phyloP scores from a whole-genome alignment of 257 asterid genomes.

The Solanum stenotomum region DNA sequence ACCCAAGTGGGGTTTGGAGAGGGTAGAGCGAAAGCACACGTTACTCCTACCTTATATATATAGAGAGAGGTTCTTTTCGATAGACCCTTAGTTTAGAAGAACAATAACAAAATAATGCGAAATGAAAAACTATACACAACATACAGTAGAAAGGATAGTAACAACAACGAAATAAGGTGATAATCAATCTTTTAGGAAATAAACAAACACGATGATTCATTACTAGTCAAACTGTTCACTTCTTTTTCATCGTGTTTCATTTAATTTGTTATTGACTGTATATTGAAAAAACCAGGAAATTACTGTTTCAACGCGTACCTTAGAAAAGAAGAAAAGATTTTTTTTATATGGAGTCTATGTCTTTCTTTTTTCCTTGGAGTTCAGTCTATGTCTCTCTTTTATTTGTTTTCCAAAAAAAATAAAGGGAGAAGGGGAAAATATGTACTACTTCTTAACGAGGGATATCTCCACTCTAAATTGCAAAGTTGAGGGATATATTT shows the following conservation, averaged over 20 bases:
- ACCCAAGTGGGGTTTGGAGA: not conserved
- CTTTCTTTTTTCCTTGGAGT: not conserved
- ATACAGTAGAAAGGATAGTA: not conserved
- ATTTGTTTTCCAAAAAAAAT: not conserved
- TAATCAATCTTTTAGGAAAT: not conserved
- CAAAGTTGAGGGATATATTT: not conserved
- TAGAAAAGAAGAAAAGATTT: not conserved
- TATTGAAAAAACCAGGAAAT: not conserved
- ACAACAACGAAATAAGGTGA: not conserved
- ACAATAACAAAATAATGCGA: not conserved
- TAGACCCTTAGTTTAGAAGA: not conserved
- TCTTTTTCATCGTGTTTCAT: not conserved
- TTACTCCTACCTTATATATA: not conserved
- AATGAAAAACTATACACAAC: not conserved
- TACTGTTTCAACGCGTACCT: not conserved
- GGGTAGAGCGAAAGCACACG: not conserved
- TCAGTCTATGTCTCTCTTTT: not conserved
- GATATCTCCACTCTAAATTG: not conserved
- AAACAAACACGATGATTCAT: not conserved
- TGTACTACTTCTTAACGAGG: not conserved
- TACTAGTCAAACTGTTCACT: not conserved
- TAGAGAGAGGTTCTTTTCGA: not conserved
- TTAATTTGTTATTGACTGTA: conserved; percentile 9
- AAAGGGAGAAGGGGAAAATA: not conserved
- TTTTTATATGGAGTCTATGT: not conserved